Conservation (phyloP, 371 early-diverging fungal genomes). For the Rhizopus stolonifer region DNA sequence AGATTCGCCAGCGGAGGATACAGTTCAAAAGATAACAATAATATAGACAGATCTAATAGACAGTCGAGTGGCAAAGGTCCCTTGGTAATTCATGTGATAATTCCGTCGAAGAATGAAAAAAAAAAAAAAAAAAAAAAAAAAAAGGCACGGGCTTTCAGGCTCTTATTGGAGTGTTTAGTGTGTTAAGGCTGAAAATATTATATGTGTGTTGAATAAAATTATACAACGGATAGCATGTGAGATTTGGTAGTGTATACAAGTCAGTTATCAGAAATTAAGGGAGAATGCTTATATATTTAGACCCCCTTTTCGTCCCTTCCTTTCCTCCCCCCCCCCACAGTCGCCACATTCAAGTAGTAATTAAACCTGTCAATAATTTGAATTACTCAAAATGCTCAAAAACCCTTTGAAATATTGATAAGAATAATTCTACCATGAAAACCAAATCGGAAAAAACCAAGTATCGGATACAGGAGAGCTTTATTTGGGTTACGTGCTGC, state of each 20-base stretch:
- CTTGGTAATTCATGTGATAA: conserved; percentile 87
- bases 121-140: too few relatives aligned
- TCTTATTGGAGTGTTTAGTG: conserved; percentile 90
- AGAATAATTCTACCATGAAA: conserved; percentile 86
- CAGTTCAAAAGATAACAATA: conserved; percentile 62
- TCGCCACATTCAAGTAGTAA: conserved; percentile 91
- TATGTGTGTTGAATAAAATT: conserved; percentile 92
- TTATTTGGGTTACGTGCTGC: conserved; percentile 93
- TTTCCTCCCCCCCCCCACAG: conserved; percentile 77
- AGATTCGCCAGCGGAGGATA: conserved; percentile 80
- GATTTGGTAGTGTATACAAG: conserved; percentile 87
- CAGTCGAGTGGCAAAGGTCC: conserved; percentile 75
- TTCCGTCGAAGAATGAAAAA: conserved; percentile 84
- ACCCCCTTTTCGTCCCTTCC: too few relatives aligned
- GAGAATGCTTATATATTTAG: conserved; percentile 83
- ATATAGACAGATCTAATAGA: conserved; percentile 80
- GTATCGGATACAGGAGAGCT: conserved; percentile 93
- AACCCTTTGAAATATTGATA: conserved; percentile 91
- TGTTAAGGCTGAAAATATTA: conserved; percentile 71
- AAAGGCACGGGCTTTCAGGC: conserved; percentile 82
- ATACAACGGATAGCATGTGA: conserved; percentile 84
- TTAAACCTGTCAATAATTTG: conserved; percentile 94
- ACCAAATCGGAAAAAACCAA: conserved; percentile 96
- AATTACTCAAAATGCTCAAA: conserved; percentile 97
- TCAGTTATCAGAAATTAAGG: conserved; percentile 65